Conservation (phyloP, 2,329 filamentous ascomycete genomes). For the Eurotiales sp. region DNA sequence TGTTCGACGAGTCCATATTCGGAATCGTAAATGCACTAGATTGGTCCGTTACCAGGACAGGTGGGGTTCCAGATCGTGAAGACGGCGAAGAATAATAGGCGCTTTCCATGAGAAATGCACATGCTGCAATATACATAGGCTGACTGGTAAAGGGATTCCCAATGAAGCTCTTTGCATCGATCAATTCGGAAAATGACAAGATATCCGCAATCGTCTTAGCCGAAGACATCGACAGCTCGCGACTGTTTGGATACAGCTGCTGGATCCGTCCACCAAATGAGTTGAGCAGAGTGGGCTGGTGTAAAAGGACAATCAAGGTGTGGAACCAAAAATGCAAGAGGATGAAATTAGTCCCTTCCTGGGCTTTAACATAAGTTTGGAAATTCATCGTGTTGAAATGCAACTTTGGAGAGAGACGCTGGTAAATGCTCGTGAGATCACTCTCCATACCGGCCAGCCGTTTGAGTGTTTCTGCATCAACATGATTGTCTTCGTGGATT, state of each 20-base stretch:
- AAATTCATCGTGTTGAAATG: conserved; percentile 86
- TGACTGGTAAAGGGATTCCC: conserved; percentile 88
- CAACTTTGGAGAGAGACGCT: conserved; percentile 67
- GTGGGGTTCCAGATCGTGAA: conserved; percentile 58
- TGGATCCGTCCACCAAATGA: conserved; percentile 68
- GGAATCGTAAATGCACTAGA: conserved; percentile 34
- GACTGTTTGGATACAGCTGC: conserved; percentile 73
- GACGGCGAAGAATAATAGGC: conserved; percentile 64
- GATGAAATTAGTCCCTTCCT: conserved; percentile 83
- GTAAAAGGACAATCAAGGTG: conserved; percentile 76
- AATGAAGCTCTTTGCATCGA: conserved; percentile 79
- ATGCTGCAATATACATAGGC: conserved; percentile 87
- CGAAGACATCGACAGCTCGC: conserved; percentile 78
- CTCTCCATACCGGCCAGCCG: conserved; percentile 73
- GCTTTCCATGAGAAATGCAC: conserved; percentile 82
- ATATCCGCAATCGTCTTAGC: conserved; percentile 92
- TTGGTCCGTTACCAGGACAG: conserved; percentile 30
- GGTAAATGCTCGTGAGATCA: conserved; percentile 70
- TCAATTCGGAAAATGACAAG: conserved; percentile 76
- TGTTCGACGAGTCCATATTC: conserved; percentile 26
- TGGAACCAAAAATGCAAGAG: conserved; percentile 88
- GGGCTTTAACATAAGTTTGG: conserved; percentile 73
- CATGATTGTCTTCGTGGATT: conserved; percentile 65
- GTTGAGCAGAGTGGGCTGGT: conserved; percentile 77
- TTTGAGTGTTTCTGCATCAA: conserved; percentile 70